phyloP scores from a whole-genome alignment of 768 basidiomycete species.

The Coprinellus micaceus region DNA sequence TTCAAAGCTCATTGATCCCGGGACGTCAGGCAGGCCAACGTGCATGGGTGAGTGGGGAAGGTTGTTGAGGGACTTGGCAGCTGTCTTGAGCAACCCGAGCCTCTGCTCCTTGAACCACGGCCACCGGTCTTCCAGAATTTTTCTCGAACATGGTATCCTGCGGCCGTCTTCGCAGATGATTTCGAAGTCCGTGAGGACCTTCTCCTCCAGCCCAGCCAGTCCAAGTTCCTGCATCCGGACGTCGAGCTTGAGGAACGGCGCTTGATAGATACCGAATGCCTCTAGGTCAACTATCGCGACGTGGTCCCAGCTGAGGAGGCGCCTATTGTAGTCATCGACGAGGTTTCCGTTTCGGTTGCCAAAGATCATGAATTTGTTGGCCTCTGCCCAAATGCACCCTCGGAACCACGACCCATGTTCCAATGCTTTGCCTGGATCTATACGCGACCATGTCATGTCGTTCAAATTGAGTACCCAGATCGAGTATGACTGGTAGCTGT shows the following conservation, averaged over 20 bases:
- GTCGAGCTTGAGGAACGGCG: slow-evolving; percentile 64
- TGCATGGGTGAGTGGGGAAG: slow-evolving; percentile 62
- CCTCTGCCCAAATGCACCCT: slow-evolving; percentile 80
- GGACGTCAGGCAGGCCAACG: slow-evolving; percentile 58
- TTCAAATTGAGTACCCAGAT: slow-evolving; percentile 92
- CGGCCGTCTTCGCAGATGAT: slow-evolving; percentile 89
- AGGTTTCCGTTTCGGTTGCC: slow-evolving; percentile 86
- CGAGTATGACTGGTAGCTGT: slow-evolving; percentile 91
- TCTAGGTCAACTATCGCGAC: slow-evolving; percentile 88
- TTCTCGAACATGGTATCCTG: slow-evolving; percentile 76
- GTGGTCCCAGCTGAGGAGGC: slow-evolving; percentile 88
- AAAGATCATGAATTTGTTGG: slow-evolving; percentile 85
- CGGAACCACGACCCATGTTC: slow-evolving; percentile 93
- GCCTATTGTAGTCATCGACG: slow-evolving; percentile 89
- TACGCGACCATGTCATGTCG: slow-evolving; percentile 80
- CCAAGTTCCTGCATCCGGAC: slow-evolving; percentile 81
- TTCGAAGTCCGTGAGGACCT: slow-evolving; percentile 84
- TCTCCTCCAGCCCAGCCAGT: slow-evolving; percentile 78
- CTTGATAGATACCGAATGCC: slow-evolving; percentile 93
- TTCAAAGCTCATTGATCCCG: slow-evolving; percentile 44
- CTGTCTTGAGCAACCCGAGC: slow-evolving; percentile 52
- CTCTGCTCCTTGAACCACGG: slow-evolving; percentile 87
- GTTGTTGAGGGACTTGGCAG: slow-evolving; percentile 51
- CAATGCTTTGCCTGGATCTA: slow-evolving; percentile 85
- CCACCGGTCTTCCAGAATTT: slow-evolving; percentile 88